A percentile compares a stretch with the other conserved stretches of the same genome.
Evolutionary conservation across 164 flowering plant species (phyloP).

Genomic region (Macadamia tetraphylla): DNA sequence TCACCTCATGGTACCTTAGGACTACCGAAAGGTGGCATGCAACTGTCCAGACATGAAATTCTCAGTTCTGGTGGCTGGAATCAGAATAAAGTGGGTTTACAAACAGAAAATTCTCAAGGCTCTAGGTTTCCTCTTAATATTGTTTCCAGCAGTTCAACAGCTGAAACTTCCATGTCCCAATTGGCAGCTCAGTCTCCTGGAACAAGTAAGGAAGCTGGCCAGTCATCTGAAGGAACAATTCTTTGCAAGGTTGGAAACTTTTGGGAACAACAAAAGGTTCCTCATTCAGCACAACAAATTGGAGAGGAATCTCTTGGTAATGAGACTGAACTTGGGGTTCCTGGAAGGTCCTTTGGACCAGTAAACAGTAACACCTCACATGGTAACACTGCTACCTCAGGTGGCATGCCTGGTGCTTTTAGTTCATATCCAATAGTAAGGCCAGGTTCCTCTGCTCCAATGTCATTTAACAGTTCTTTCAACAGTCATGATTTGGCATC

Average conservation of each 20-base stretch:
- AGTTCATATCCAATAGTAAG: conserved; percentile 35
- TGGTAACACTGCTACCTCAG: conserved; percentile 19
- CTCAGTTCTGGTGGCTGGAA: conserved; percentile 35
- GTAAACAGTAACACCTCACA: conserved; percentile 10
- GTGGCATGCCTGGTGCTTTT: conserved; percentile 34
- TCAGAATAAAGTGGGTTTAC: conserved; percentile 33
- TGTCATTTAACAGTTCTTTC: conserved; percentile 25
- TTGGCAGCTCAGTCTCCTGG: conserved; percentile 18
- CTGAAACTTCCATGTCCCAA: conserved; percentile 24
- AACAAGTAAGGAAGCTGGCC: conserved; percentile 19
- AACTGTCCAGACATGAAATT: conserved; percentile 26
- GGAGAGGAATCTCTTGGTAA: conserved; percentile 2
- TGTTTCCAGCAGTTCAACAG: conserved; percentile 14
- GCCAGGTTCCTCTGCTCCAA: conserved; percentile 31
- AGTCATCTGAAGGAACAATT: conserved; percentile 10
- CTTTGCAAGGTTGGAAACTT: conserved; percentile 4
- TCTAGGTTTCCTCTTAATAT: conserved; percentile 29
- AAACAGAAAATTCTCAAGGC: conserved; percentile 31
- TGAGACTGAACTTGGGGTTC: conserved; percentile 11
- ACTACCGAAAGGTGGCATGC: conserved; percentile 26
- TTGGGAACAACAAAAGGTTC: conserved; percentile 12
- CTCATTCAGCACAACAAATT: conserved; percentile 5
- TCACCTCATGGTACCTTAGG: conserved; percentile 23
- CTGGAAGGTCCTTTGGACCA: conserved; percentile 11
- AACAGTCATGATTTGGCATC: conserved; percentile 28